A percentile compares a stretch with the other conserved stretches of the same genome.
These are phyloP conservation scores for Mycena venus DNA, from an alignment of 768 basidiomycete genomes.

Conservation along the genomic window DNA sequence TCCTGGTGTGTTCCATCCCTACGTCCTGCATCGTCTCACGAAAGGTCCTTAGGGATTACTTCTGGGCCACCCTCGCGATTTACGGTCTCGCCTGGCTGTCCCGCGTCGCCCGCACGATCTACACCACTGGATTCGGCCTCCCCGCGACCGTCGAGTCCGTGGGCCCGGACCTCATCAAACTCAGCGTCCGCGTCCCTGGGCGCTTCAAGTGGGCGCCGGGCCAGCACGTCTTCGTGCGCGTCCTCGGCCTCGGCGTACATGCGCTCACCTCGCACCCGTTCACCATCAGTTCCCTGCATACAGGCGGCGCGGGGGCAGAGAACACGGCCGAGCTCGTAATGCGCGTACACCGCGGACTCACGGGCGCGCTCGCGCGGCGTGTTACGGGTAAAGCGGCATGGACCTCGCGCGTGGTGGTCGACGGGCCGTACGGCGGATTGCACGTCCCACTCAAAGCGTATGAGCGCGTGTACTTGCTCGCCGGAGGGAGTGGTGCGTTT, in stretches of 20 bases:
- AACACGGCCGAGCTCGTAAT: constrained; percentile 36
- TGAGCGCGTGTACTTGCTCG: constrained; percentile 45
- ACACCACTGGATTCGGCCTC: constrained; percentile 36
- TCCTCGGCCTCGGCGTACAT: constrained; percentile 35
- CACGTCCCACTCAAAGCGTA: constrained; percentile 39
- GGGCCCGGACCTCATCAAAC: constrained; percentile 41
- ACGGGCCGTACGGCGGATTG: constrained; percentile 46
- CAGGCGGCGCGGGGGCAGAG: constrained; percentile 2
- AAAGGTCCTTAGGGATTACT: constrained; percentile 43
- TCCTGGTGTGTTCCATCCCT: constrained; percentile 37
- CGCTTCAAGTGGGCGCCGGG: constrained; percentile 47
- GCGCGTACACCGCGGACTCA: constrained; percentile 46
- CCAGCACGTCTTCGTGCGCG: constrained; percentile 43
- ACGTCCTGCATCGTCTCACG: background rate
- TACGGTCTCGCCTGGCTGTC: constrained; percentile 43
- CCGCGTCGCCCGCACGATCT: constrained; percentile 41
- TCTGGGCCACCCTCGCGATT: constrained; percentile 46
- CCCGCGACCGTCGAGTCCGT: constrained; percentile 36
- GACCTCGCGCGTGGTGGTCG: constrained; percentile 38
- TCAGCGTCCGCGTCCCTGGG: constrained; percentile 36
- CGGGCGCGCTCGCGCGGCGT: constrained; percentile 33
- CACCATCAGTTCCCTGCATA: constrained; percentile 45
- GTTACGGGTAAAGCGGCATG: constrained; percentile 21
- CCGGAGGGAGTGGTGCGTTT: constrained; percentile 47
- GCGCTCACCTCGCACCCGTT: constrained; percentile 50